Conservation (phyloP, 129 eudicot species). For the Escallonia herrerae region DNA sequence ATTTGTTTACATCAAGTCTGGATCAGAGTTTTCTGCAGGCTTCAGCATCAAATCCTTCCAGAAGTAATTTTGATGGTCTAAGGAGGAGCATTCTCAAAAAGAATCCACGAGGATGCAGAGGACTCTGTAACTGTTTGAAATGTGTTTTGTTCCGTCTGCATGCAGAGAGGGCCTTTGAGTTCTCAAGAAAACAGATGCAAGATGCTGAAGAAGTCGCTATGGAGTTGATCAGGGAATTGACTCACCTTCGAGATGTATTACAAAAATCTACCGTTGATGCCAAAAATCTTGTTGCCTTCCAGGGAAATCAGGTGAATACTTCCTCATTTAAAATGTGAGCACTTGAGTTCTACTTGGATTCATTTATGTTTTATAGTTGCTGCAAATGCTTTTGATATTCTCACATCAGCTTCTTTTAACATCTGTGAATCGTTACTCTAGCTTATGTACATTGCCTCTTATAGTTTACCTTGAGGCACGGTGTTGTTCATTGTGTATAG, state of each 20-base stretch:
- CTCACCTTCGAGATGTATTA: conserved; percentile 35
- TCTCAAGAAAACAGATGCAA: conserved; percentile 68
- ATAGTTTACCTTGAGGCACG: too few relatives aligned
- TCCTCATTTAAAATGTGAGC: not conserved
- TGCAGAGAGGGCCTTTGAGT: conserved; percentile 78
- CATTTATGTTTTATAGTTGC: not conserved
- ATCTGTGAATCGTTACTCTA: too few relatives aligned
- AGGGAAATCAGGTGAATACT: conserved; percentile 11
- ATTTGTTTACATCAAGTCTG: conserved; percentile 10
- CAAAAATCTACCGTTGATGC: conserved; percentile 20
- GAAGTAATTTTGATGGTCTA: conserved; percentile 9
- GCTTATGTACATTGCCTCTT: too few relatives aligned
- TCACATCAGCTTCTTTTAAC: too few relatives aligned
- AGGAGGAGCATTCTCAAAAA: conserved; percentile 15
- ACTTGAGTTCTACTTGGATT: not conserved
- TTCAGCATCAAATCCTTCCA: conserved; percentile 13
- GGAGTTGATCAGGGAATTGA: conserved; percentile 47
- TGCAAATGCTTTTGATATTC: not conserved
- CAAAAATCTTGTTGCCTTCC: not conserved
- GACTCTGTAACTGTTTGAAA: conserved; percentile 62
- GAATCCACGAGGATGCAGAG: conserved; percentile 61
- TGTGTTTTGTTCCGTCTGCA: conserved; percentile 71
- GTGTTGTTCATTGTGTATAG: too few relatives aligned
- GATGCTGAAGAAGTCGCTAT: conserved; percentile 71
- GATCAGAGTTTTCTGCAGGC: conserved; percentile 12